Evolutionary conservation across 306 rosid species (phyloP).

Genomic region (Hylodesmum podocarpum): DNA sequence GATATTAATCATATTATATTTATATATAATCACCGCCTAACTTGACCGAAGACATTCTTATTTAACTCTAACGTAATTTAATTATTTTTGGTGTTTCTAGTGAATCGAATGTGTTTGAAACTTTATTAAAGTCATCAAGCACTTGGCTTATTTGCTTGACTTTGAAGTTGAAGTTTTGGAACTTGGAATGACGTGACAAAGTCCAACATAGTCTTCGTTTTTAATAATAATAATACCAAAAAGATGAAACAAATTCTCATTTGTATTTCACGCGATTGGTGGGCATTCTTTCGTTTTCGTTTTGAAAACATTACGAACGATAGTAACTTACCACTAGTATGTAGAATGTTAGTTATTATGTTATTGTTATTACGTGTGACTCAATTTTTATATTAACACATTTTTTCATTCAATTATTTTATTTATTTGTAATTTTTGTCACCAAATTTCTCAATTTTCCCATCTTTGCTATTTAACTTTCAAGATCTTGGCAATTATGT

Average conservation of each 20-base stretch:
- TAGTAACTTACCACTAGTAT: neutral
- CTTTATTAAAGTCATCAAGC: slow-evolving; percentile 7
- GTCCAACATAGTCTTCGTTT: neutral
- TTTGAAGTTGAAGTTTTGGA: neutral
- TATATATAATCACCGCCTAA: neutral
- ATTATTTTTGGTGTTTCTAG: neutral
- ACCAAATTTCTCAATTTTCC: too few relatives aligned
- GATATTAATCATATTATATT: neutral
- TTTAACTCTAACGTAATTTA: neutral
- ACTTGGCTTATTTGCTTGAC: slow-evolving; percentile 15
- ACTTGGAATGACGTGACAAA: neutral
- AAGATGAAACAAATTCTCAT: neutral
- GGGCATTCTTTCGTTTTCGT: neutral
- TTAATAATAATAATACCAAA: neutral
- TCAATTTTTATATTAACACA: too few relatives aligned
- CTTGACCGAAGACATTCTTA: neutral
- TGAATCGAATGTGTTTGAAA: neutral
- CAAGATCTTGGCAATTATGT: too few relatives aligned
- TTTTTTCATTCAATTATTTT: too few relatives aligned
- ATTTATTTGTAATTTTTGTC: too few relatives aligned
- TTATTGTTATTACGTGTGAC: too few relatives aligned
- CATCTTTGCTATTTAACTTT: too few relatives aligned
- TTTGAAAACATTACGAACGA: neutral
- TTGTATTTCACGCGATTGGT: neutral
- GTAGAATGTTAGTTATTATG: too few relatives aligned